These are phyloP conservation scores for Microcera coccophila DNA, from an alignment of 2,329 filamentous ascomycete genomes.

Conservation along the genomic window DNA sequence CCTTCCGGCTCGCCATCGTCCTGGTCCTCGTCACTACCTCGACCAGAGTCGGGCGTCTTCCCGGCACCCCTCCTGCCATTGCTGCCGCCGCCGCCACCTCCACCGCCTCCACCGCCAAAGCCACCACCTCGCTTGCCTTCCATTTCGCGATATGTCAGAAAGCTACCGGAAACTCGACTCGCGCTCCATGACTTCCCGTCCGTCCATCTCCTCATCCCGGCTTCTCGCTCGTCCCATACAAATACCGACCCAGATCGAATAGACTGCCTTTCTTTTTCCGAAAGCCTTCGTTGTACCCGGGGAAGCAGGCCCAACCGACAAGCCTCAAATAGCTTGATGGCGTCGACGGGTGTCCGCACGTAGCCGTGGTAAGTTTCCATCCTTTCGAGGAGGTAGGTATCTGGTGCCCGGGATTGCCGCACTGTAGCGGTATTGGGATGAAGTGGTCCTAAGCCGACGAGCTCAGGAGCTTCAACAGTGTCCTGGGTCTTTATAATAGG, in stretches of 20 bases:
- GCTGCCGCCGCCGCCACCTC: too few relatives aligned
- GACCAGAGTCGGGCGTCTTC: constrained; percentile 79
- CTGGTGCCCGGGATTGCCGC: constrained; percentile 15
- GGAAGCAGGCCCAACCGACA: constrained; percentile 86
- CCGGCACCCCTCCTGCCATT: constrained; percentile 51
- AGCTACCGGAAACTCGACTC: constrained; percentile 94
- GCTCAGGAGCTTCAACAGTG: constrained; percentile 15
- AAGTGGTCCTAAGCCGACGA: constrained; percentile 12
- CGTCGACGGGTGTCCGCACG: constrained; percentile 92
- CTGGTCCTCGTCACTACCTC: constrained; percentile 79
- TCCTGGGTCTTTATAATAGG: constrained; percentile 19
- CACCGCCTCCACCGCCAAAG: constrained; percentile 62
- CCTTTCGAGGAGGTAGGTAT: constrained; percentile 29
- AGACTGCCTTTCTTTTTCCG: constrained; percentile 93
- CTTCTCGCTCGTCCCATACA: constrained; percentile 99
- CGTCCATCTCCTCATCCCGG: constrained; percentile 97
- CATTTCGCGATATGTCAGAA: constrained; percentile 97
- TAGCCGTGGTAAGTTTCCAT: constrained; percentile 98
- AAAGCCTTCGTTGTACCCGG: constrained; percentile 85
- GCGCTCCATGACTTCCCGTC: constrained; percentile 99
- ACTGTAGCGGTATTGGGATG: constrained; percentile 14
- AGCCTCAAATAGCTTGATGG: constrained; percentile 97
- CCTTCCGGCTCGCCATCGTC: constrained; percentile 83
- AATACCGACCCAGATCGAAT: constrained; percentile 97
- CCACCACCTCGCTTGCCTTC: constrained; percentile 90